Conservation (phyloP, 495 filamentous ascomycete genomes). For the Aspergillus panamensis region DNA sequence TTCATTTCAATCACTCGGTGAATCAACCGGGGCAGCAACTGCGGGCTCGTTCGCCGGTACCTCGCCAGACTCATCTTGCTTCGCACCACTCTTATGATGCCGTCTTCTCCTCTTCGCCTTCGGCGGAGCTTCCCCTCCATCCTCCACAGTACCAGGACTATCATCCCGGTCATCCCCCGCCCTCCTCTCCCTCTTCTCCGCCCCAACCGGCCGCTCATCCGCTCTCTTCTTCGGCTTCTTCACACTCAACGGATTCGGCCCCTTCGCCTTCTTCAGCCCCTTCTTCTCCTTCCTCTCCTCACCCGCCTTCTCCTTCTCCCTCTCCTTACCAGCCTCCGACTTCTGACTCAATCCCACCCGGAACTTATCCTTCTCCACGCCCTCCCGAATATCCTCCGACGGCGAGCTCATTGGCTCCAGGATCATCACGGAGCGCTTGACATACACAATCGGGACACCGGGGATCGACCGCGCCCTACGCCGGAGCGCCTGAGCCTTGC, state of each 20-base stretch:
- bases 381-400: slow-evolving; percentile 58
- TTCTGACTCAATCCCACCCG: slow-evolving; percentile 60
- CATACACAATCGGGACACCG: slow-evolving; percentile 78
- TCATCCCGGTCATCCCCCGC: slow-evolving; percentile 21
- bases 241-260: slow-evolving; percentile 83
- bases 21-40: slow-evolving; percentile 15
- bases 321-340: slow-evolving; percentile 35
- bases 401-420: slow-evolving; percentile 78
- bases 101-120: slow-evolving; percentile 49
- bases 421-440: slow-evolving; percentile 83
- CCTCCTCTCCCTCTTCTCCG: slow-evolving; percentile 20
- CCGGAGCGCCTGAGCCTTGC: slow-evolving; percentile 35
- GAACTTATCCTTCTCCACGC: slow-evolving; percentile 73
- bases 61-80: slow-evolving; percentile 24
- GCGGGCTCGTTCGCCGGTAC: slow-evolving; percentile 14
- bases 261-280: slow-evolving; percentile 69
- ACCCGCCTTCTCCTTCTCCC: slow-evolving; percentile 23
- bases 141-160: slow-evolving; percentile 12
- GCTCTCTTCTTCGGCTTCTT: slow-evolving; percentile 71
- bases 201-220: slow-evolving; percentile 3
- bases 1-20: slow-evolving; percentile 24
- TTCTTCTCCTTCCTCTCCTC: slow-evolving; percentile 38
- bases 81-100: slow-evolving; percentile 40
- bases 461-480: slow-evolving; percentile 44
- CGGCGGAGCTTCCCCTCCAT: slow-evolving; percentile 21